Conservation (phyloP, 2,329 filamentous ascomycete species). For the Penicillium sp. region DNA sequence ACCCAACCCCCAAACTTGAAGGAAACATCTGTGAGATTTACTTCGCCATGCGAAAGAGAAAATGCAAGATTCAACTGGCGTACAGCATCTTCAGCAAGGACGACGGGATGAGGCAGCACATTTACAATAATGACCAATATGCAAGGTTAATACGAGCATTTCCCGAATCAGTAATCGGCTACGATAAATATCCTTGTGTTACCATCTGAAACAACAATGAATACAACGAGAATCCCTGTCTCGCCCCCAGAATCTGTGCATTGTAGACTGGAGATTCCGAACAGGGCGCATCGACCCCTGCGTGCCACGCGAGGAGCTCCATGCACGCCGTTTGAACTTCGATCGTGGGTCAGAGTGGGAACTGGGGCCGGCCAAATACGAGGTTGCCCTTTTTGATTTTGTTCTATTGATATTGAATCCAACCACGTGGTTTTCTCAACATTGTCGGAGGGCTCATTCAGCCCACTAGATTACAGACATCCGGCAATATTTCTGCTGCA, state of each 20-base stretch:
- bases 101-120: background rate
- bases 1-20: background rate
- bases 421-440: background rate
- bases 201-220: background rate
- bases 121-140: background rate
- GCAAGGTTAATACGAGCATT: conserved; percentile 2
- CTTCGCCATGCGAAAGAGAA: background rate
- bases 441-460: background rate
- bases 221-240: background rate
- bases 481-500: background rate
- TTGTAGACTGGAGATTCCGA: background rate
- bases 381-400: background rate
- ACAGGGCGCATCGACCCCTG: background rate
- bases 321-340: background rate
- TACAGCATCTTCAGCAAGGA: background rate
- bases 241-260: background rate
- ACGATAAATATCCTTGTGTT: background rate
- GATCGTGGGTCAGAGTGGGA: conserved; percentile 2
- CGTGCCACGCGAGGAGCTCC: conserved; percentile 7
- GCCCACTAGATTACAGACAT: background rate
- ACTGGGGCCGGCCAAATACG: conserved; percentile 13
- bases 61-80: background rate
- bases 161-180: background rate
- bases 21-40: background rate
- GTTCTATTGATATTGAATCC: background rate